These are phyloP conservation scores for Wickerhamomyces subpelliculosus DNA, from an alignment of 805 yeast species.

Conservation along the genomic window DNA sequence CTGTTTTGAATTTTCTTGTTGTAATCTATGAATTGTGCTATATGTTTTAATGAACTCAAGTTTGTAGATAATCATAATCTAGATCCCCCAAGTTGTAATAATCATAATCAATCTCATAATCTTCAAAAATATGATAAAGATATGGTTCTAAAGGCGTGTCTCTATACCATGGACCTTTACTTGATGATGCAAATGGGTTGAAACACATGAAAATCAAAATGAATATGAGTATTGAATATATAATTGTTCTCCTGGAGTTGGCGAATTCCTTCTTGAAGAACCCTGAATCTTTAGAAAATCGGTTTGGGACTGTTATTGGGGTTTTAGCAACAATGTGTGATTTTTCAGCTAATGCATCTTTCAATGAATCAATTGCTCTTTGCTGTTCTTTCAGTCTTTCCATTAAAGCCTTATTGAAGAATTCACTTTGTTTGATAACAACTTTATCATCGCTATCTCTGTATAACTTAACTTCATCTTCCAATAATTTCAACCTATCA, in stretches of 20 bases:
- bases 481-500: background rate
- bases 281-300: too few species aligned
- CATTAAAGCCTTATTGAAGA: constrained; percentile 12
- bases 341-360: constrained; percentile 7
- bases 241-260: background rate
- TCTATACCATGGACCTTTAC: constrained; percentile 8
- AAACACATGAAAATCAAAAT: background rate
- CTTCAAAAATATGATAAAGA: constrained; percentile 8
- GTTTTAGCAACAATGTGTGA: constrained; percentile 2
- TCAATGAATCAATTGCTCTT: constrained; percentile 8
- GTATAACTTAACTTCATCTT: constrained; percentile 6
- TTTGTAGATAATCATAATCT: constrained; percentile 8
- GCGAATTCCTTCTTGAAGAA: too few species aligned
- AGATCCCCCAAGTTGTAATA: constrained; percentile 15
- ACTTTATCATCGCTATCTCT: background rate
- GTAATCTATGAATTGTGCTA: too few species aligned
- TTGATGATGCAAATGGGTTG: background rate
- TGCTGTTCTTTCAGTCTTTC: constrained; percentile 14
- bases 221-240: background rate
- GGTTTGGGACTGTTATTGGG: background rate
- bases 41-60: too few species aligned
- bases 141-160: constrained; percentile 13
- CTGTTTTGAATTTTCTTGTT: background rate
- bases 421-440: constrained; percentile 1
- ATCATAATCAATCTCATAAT: constrained; percentile 17